Conservation (phyloP, 2,329 filamentous ascomycete species). For the Pseudocercospora ulei region DNA sequence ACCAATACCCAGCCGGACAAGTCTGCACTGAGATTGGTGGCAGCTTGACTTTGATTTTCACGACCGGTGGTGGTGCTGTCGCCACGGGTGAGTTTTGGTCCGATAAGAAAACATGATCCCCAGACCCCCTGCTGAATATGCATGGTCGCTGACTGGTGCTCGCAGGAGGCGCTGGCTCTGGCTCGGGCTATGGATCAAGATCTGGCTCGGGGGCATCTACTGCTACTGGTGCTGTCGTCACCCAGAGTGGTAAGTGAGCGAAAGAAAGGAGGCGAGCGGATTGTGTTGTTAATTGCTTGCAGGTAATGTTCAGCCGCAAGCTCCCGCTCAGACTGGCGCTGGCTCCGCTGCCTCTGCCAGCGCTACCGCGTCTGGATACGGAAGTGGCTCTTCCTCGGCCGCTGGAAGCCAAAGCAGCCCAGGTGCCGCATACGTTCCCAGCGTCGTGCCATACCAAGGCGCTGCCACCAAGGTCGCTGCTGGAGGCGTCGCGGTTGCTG, state of each 20-base stretch:
- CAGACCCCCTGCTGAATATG: too few relatives aligned
- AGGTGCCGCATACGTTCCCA: too few relatives aligned
- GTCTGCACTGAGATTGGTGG: not conserved
- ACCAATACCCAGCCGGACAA: not conserved
- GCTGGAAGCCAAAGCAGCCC: too few relatives aligned
- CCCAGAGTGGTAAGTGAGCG: slow-evolving; percentile 6
- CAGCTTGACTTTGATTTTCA: not conserved
- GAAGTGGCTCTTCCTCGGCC: slow-evolving; percentile 9
- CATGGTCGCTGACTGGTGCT: too few relatives aligned
- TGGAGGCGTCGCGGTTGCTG: slow-evolving; percentile 6
- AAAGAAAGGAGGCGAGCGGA: not conserved
- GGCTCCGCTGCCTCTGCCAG: slow-evolving; percentile 2
- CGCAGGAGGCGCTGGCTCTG: too few relatives aligned
- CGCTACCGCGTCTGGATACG: slow-evolving; percentile 8
- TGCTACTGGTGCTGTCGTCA: slow-evolving; percentile 7
- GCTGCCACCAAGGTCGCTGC: slow-evolving; percentile 8
- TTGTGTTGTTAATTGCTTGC: not conserved
- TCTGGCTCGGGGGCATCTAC: too few relatives aligned
- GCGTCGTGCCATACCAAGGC: slow-evolving; percentile 11
- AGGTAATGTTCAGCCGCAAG: slow-evolving; percentile 10
- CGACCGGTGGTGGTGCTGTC: not conserved
- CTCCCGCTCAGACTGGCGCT: not conserved
- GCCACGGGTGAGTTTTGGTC: too few relatives aligned
- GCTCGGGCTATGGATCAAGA: too few relatives aligned
- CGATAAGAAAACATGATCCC: too few relatives aligned